These are phyloP conservation scores for Fusarium guadeloupense DNA, from an alignment of 2,329 filamentous ascomycete species.

Conservation along the genomic window DNA sequence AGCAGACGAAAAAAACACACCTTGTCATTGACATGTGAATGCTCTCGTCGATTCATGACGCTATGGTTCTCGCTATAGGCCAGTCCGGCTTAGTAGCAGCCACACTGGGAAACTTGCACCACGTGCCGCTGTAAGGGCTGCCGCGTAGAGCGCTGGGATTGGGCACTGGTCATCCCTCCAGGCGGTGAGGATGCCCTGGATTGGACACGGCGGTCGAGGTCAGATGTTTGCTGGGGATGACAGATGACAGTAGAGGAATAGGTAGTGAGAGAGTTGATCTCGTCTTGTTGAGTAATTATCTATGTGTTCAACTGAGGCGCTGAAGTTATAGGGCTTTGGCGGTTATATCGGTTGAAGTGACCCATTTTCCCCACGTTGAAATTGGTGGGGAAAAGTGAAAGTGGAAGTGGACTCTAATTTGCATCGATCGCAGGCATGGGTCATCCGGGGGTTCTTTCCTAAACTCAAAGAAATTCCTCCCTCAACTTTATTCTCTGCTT, in stretches of 20 bases:
- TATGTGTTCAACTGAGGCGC: neutral
- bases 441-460: conserved; percentile 19
- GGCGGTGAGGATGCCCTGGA: conserved; percentile 30
- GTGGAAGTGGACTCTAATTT: conserved; percentile 34
- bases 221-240: conserved; percentile 20
- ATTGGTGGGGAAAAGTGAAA: conserved; percentile 28
- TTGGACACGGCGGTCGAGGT: conserved; percentile 1
- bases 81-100: conserved; percentile 5
- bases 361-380: conserved; percentile 30
- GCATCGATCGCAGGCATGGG: neutral
- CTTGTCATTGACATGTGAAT: conserved; percentile 33
- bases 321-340: conserved; percentile 18
- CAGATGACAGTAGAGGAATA: neutral
- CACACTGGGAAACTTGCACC: conserved; percentile 24
- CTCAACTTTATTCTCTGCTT: neutral
- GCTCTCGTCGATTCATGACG: conserved; percentile 20
- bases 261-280: neutral
- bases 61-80: conserved; percentile 10
- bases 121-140: conserved; percentile 26
- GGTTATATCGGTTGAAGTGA: neutral
- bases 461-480: conserved; percentile 26
- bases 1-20: neutral
- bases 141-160: conserved; percentile 9
- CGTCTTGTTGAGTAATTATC: conserved; percentile 9
- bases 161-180: conserved; percentile 10